Percentiles rank a stretch among this genome's conserved stretches.
Evolutionary conservation across 2,329 filamentous ascomycete species (phyloP).

Genomic region (Grosmannia huntii): DNA sequence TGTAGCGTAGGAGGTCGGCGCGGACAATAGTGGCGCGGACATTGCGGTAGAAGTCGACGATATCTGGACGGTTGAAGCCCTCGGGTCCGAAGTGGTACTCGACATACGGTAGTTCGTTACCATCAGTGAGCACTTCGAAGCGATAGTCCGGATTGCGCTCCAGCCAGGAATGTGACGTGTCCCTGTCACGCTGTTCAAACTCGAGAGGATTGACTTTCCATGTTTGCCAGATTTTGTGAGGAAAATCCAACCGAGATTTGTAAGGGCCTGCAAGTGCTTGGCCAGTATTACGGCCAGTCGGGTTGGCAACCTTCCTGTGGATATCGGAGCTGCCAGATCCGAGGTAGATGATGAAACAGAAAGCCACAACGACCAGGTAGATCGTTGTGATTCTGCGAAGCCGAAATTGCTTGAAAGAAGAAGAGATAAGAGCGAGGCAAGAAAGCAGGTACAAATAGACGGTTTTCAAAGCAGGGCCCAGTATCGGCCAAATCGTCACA

Average conservation of each 20-base stretch:
- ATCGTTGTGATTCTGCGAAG: conserved; percentile 7
- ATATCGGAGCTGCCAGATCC: not conserved
- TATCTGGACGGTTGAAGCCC: conserved; percentile 54
- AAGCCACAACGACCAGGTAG: conserved; percentile 5
- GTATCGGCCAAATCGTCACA: not conserved
- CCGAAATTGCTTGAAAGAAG: conserved; percentile 6
- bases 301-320: not conserved
- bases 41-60: conserved; percentile 45
- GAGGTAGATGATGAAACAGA: conserved; percentile 4
- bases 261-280: not conserved
- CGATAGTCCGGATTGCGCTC: conserved; percentile 52
- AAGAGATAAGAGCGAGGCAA: not conserved
- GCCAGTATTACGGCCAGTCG: not conserved
- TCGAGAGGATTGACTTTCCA: conserved; percentile 59
- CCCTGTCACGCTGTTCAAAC: conserved; percentile 51
- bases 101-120: conserved; percentile 54
- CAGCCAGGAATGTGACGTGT: conserved; percentile 51
- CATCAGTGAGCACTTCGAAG: conserved; percentile 58
- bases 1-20: conserved; percentile 52
- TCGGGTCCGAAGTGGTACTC: conserved; percentile 53
- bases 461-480: not conserved
- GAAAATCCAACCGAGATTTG: conserved; percentile 29
- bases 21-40: conserved; percentile 54
- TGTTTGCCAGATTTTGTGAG: conserved; percentile 62
- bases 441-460: not conserved